phyloP scores from a whole-genome alignment of 768 basidiomycete species.

The Lentinula raphanica region DNA sequence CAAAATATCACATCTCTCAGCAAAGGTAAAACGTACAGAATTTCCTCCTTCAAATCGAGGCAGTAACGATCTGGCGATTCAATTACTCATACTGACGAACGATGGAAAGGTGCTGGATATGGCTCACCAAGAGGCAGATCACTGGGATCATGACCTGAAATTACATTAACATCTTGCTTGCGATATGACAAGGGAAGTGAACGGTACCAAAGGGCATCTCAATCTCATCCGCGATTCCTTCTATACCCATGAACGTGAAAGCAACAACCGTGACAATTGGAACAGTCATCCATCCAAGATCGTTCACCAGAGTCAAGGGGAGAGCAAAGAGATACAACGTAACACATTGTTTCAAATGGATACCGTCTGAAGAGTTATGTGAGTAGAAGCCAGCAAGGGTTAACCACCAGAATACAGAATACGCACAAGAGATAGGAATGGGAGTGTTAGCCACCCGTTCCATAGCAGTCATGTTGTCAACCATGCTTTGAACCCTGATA shows the following conservation, averaged over 20 bases:
- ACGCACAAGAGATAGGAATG: slow-evolving; percentile 69
- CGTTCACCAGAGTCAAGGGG: slow-evolving; percentile 79
- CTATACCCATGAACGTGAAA: slow-evolving; percentile 91
- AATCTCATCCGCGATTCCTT: slow-evolving; percentile 92
- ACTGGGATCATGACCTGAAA: slow-evolving; percentile 50
- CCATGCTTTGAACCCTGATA: slow-evolving; percentile 68
- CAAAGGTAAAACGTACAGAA: slow-evolving; percentile 49
- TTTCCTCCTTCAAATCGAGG: slow-evolving; percentile 80
- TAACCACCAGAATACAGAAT: background rate
- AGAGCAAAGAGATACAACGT: slow-evolving; percentile 87
- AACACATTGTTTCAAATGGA: slow-evolving; percentile 95
- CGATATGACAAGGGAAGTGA: background rate
- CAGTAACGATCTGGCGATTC: slow-evolving; percentile 69
- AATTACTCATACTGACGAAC: background rate
- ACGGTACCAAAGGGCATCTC: slow-evolving; percentile 87
- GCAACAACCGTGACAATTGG: slow-evolving; percentile 84
- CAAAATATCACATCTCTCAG: background rate
- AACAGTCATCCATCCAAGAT: slow-evolving; percentile 78
- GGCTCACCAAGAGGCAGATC: slow-evolving; percentile 74
- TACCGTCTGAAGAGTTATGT: slow-evolving; percentile 50
- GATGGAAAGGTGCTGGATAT: background rate
- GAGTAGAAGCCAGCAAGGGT: slow-evolving; percentile 8
- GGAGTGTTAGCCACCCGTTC: slow-evolving; percentile 90
- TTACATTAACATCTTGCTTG: slow-evolving; percentile 7
- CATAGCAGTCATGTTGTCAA: slow-evolving; percentile 81